Evolutionary conservation across 208 protist species (phyloP), one percentile per base, ranked within the genome.

Genomic region (Porcisia deanei): DNA sequence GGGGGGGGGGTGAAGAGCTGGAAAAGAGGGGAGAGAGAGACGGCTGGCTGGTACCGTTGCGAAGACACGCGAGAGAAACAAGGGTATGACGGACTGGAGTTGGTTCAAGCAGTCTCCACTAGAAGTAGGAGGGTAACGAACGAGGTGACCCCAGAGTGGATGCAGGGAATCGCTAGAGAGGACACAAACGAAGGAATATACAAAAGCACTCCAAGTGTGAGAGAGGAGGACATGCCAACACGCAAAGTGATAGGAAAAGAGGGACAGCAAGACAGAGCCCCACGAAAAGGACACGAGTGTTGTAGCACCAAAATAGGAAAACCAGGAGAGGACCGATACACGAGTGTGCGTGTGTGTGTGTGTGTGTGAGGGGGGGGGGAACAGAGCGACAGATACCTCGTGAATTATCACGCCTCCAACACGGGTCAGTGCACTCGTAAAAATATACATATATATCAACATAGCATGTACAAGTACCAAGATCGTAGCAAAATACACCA

Each of bases 401-500:
- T 52, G 47, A 52, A 52, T 14, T 52, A 52, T 5, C 5, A 52
- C 47, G 47, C 10, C 10, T 12, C 47, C 0, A 5, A 5, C 47
- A 52, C 5, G 47, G 5, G 10, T 52, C 47, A 5, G 47, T 52
- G 47, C 10, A 52, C 10, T 14, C 47, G 10, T 52, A 52, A 14
- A 52, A 14, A 52, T 30, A 64, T 53, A 78, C 41, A 78, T 69
- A n/a, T 64, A 64, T 64, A 64, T 64, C 5, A 18, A 64, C 34
- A 64, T 64, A 18, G 16, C 58, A 39, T 64, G 16, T 64, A 39
- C 58, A 9, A 39, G 25, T 64, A 64, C 58, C 58, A 64, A 18
- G 10, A 64, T 64, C 58, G 58, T 39, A 25, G 58, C 16, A 12
- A 64, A 64, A 25, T 52, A 20, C 10, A 67, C 16, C 22, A 67